Evolutionary conservation across 202 grass and related monocot genomes (phyloP), one percentile per base, ranked within the genome.

Genomic region (Carex sylvatica): DNA sequence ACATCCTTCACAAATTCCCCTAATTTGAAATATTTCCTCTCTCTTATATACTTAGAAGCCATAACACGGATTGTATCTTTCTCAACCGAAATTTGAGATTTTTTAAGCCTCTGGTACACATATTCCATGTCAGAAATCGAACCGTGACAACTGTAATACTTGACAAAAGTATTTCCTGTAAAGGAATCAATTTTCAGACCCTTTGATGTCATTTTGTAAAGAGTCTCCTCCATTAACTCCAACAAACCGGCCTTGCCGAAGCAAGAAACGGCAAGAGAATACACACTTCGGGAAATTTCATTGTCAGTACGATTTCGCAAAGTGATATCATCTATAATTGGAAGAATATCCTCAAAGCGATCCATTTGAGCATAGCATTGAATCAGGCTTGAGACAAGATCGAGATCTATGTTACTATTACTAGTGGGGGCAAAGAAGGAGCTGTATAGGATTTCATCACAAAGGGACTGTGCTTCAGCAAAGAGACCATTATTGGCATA

Each of bases 41-140:
- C 9, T 4, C 80, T 71, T 90, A 98, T 88, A 74, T 98, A 98
- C 0, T 84, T 80, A 35, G 84, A 87, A 20, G 92, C 91, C 47
- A 95, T 81, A 20, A 87, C 85, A 26, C 91, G 83, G 26, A 95
- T 88, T 3, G 84, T 85, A 33, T 22, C 87, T 18, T 56, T 65
- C 55, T 90, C 91, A 40, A 95, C 55, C 42, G 88, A 77, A n/a
- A 95, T 83, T 83, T 86, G 77, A 10, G 95, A 79, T 36, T 77
- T 86, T 86, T 86, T 95, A 83, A 91, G 88, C 47, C 89, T 89
- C 18, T 84, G 75, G 38, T 86, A 91, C 13, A 89, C 90, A 11
- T 84, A 86, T 65, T 98, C 95, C 92, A 95, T 95, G 49, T 98
- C 82, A 58, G 83, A 60, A 81, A 98, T 31, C 15, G 92, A 95